These are phyloP conservation scores for Lipomyces yamanashiensis DNA, from an alignment of 805 yeast species.

Conservation along the genomic window DNA sequence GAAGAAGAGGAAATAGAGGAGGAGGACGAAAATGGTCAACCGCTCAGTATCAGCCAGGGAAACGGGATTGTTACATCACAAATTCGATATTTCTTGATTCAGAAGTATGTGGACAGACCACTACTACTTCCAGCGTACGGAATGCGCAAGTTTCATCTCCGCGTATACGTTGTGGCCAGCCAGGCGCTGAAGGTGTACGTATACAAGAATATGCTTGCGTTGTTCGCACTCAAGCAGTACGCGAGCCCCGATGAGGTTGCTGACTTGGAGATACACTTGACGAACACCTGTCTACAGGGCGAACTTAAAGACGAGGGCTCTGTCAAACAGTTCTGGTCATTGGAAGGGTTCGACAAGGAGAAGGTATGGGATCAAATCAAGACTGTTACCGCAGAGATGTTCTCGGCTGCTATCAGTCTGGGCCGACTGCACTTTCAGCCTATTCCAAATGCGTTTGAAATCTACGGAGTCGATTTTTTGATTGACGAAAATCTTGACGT, in stretches of 20 bases:
- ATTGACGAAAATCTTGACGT: slow-evolving; percentile 62
- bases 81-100: slow-evolving; percentile 87
- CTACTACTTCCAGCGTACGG: slow-evolving; percentile 64
- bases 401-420: slow-evolving; percentile 76
- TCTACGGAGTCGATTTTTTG: slow-evolving; percentile 87
- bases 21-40: slow-evolving; percentile 10
- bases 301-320: slow-evolving; percentile 47
- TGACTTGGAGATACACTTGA: slow-evolving; percentile 75
- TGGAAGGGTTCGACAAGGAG: slow-evolving; percentile 43
- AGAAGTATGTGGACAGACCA: slow-evolving; percentile 75
- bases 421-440: slow-evolving; percentile 89
- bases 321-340: slow-evolving; percentile 68
- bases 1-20: slow-evolving; percentile 57
- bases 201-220: slow-evolving; percentile 74
- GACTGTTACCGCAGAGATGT: slow-evolving; percentile 67
- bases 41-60: slow-evolving; percentile 56
- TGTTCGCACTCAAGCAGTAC: slow-evolving; percentile 71
- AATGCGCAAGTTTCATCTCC: slow-evolving; percentile 81
- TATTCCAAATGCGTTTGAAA: slow-evolving; percentile 76
- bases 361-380: slow-evolving; percentile 61
- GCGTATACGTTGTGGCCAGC: slow-evolving; percentile 77
- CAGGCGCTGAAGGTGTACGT: slow-evolving; percentile 82
- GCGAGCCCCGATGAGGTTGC: slow-evolving; percentile 45
- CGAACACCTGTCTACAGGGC: slow-evolving; percentile 90
- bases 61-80: slow-evolving; percentile 84